Conservation (phyloP, 306 rosid genomes). For the Ormosia emarginata region DNA sequence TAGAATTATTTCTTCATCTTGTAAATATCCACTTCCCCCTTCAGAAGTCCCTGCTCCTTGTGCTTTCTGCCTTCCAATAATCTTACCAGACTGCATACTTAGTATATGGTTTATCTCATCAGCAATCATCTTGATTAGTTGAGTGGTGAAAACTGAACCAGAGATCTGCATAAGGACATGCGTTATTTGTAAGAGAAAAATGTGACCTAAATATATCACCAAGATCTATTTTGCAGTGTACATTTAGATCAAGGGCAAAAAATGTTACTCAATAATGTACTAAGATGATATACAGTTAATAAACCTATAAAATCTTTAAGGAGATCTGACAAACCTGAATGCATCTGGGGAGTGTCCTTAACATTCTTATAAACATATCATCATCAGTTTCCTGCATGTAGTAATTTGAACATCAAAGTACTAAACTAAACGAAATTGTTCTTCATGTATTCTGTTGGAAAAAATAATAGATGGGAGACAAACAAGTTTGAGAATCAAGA, state of each 20-base stretch:
- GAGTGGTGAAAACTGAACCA: neutral
- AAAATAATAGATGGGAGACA: no score
- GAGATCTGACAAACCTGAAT: conserved; percentile 10
- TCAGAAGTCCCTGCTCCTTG: neutral
- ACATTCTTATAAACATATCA: neutral
- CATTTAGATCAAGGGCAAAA: neutral
- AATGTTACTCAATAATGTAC: neutral
- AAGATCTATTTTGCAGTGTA: neutral
- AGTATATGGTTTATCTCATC: neutral
- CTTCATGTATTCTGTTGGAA: neutral
- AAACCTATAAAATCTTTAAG: neutral
- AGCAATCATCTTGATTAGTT: neutral
- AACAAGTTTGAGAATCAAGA: no score
- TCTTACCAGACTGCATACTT: neutral
- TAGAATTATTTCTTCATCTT: conserved; percentile 6
- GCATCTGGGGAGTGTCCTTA: conserved; percentile 1
- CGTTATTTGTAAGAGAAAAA: neutral
- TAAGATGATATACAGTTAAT: neutral
- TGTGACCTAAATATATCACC: neutral
- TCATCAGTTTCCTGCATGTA: conserved; percentile 12
- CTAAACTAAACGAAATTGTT: neutral
- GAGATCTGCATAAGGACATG: conserved; percentile 5
- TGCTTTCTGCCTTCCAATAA: neutral
- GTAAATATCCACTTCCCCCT: neutral
- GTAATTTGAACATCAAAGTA: neutral